These are phyloP conservation scores for Neostapfia colusana DNA, from an alignment of 176 grass and related monocot genomes.

Conservation along the genomic window DNA sequence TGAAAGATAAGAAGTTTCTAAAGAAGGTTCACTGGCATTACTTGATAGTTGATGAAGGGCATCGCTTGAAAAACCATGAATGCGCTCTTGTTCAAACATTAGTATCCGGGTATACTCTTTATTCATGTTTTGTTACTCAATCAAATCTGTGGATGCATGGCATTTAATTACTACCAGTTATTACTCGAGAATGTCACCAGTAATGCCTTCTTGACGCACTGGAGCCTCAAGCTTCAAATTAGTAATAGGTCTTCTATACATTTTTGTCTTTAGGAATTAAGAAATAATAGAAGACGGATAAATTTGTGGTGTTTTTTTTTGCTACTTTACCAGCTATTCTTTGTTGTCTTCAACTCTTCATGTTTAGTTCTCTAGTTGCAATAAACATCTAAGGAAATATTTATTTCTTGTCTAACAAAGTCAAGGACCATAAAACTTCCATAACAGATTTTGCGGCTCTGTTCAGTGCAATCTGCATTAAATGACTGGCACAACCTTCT, in stretches of 20 bases:
- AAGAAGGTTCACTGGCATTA: conserved; percentile 98
- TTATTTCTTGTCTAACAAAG: too few relatives aligned
- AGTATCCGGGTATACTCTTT: conserved; percentile 77
- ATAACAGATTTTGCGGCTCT: too few relatives aligned
- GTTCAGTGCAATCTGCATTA: too few relatives aligned
- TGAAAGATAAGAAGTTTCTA: conserved; percentile 98
- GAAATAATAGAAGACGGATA: too few relatives aligned
- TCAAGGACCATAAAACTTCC: too few relatives aligned
- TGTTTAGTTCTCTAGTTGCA: too few relatives aligned
- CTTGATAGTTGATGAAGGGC: conserved; percentile 97
- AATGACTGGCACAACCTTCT: too few relatives aligned
- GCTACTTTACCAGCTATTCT: too few relatives aligned
- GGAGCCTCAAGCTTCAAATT: conserved; percentile 12
- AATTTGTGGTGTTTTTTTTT: too few relatives aligned
- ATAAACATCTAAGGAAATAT: too few relatives aligned
- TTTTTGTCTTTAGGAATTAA: too few relatives aligned
- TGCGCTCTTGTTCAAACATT: conserved; percentile 89
- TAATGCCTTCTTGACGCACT: conserved; percentile 15
- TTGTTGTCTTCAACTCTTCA: too few relatives aligned
- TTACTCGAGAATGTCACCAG: neutral
- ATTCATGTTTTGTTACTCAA: conserved; percentile 18
- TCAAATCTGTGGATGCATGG: neutral
- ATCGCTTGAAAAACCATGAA: conserved; percentile 99
- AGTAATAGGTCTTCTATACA: neutral
- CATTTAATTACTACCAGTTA: neutral